phyloP scores from a whole-genome alignment of 371 early-diverging fungal genomes.

The Batkoa obscura region DNA sequence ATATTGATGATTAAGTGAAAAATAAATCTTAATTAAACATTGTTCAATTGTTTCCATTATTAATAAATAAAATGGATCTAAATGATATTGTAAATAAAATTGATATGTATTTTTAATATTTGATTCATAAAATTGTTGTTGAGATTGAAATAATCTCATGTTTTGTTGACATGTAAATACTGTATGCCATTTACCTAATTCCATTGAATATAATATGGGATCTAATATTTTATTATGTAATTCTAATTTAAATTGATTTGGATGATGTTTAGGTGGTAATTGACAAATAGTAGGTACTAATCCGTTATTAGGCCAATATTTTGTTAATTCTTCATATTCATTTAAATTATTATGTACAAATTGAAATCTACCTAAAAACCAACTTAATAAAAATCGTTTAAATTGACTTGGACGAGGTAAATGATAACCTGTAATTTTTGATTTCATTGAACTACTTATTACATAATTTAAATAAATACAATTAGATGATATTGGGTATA shows the following conservation, averaged over 20 bases:
- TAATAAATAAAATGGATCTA: neutral
- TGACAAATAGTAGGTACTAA: conserved; percentile 4
- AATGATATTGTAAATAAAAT: no score
- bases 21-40: neutral
- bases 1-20: neutral
- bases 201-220: conserved; percentile 8
- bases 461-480: conserved; percentile 10
- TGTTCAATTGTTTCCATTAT: neutral
- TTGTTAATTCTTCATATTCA: conserved; percentile 2
- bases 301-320: conserved; percentile 10
- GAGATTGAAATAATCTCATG: neutral
- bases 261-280: conserved; percentile 8
- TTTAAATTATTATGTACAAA: conserved; percentile 3
- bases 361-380: conserved; percentile 6
- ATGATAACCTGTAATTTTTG: conserved; percentile 7
- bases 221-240: conserved; percentile 8
- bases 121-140: neutral
- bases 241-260: conserved; percentile 6
- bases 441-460: neutral
- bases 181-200: conserved; percentile 10
- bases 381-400: neutral
- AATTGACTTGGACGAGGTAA: neutral
- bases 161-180: conserved; percentile 4
- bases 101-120: neutral
- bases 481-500: conserved; percentile 5